A percentile compares a stretch with the other conserved stretches of the same genome.
Conservation (phyloP, 768 basidiomycete genomes). For the Infundibulicybe gibba region DNA sequence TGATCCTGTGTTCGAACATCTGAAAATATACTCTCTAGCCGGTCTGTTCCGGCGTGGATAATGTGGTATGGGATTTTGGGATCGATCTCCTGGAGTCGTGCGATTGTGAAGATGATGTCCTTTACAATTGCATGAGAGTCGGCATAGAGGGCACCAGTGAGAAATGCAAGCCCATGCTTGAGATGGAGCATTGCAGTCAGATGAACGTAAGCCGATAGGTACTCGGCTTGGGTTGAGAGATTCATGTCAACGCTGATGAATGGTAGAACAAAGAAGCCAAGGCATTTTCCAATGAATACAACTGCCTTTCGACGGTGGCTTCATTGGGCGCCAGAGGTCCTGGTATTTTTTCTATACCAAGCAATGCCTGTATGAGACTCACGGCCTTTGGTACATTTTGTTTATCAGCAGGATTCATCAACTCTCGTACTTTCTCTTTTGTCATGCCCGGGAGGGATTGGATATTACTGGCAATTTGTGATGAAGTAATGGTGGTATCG, state of each 20-base stretch:
- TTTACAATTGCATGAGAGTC: slow-evolving; percentile 17
- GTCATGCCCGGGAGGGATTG: not conserved
- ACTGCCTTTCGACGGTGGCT: not conserved
- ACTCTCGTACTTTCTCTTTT: not conserved
- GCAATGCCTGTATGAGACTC: slow-evolving; percentile 7
- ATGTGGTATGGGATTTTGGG: slow-evolving; percentile 2
- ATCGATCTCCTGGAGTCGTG: slow-evolving; percentile 12
- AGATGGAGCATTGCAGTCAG: slow-evolving; percentile 10
- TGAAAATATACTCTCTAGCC: slow-evolving; percentile 13
- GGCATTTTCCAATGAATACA: not conserved
- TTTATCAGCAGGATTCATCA: slow-evolving; percentile 13
- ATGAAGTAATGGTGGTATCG: slow-evolving; percentile 1
- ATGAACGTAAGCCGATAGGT: slow-evolving; percentile 10
- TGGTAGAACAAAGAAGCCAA: slow-evolving; percentile 8
- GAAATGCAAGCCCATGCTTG: slow-evolving; percentile 6
- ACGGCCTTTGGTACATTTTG: slow-evolving; percentile 20
- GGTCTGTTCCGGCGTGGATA: slow-evolving; percentile 11
- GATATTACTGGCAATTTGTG: not conserved
- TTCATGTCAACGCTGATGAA: slow-evolving; percentile 8
- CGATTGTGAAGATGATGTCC: slow-evolving; percentile 2
- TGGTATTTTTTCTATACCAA: not conserved
- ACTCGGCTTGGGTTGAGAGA: slow-evolving; percentile 11
- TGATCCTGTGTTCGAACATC: slow-evolving; percentile 2
- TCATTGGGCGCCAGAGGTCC: not conserved
- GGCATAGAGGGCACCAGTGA: slow-evolving; percentile 16